A percentile compares a stretch with the other conserved stretches of the same genome.
Evolutionary conservation across 345 rosid species (phyloP).

Genomic region (Citrus australasica): DNA sequence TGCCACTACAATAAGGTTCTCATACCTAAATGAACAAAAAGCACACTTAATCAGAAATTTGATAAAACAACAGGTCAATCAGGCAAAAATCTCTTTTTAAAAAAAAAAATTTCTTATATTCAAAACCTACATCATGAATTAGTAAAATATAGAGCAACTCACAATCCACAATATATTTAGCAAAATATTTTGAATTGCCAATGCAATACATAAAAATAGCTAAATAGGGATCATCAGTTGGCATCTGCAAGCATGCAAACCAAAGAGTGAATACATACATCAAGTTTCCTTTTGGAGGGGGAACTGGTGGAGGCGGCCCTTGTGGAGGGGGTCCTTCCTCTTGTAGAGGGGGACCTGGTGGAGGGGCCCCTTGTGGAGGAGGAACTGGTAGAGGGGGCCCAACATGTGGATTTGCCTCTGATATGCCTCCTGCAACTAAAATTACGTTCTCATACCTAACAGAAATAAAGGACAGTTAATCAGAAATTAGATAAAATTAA

Average conservation of each 20-base stretch:
- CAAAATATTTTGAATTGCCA: neutral
- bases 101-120: too few relatives aligned
- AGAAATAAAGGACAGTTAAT: neutral
- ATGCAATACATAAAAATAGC: neutral
- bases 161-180: neutral
- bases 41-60: too few relatives aligned
- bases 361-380: too few relatives aligned
- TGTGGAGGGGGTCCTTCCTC: too few relatives aligned
- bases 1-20: too few relatives aligned
- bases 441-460: slow-evolving; percentile 77
- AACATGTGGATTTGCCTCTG: slow-evolving; percentile 25
- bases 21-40: too few relatives aligned
- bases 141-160: neutral
- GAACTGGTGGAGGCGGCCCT: neutral
- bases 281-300: slow-evolving; percentile 26
- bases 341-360: too few relatives aligned
- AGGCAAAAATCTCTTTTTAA: too few relatives aligned
- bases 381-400: slow-evolving; percentile 2
- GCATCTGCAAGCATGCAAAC: neutral
- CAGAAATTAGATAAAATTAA: neutral
- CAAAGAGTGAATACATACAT: slow-evolving; percentile 34
- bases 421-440: slow-evolving; percentile 87
- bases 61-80: too few relatives aligned
- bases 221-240: neutral
- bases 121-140: neutral